Conservation (phyloP, 371 early-diverging fungal genomes). For the Blakeslea trispora region DNA sequence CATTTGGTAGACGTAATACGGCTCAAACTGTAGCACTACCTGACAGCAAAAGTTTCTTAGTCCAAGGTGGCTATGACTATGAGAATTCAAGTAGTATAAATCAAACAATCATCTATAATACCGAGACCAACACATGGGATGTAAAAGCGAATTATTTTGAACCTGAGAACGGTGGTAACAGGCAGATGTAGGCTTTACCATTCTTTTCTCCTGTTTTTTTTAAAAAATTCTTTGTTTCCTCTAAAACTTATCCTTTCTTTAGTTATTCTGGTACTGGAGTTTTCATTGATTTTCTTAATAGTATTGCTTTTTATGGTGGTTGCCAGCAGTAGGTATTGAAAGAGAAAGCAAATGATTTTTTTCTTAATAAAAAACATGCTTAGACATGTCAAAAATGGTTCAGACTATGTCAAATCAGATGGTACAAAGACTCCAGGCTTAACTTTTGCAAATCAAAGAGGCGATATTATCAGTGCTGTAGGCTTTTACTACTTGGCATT, state of each 20-base stretch:
- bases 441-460: conserved; percentile 5
- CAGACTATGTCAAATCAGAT: background rate
- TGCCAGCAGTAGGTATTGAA: conserved; percentile 3
- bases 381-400: conserved; percentile 4
- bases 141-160: conserved; percentile 2
- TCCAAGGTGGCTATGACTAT: conserved; percentile 13
- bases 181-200: conserved; percentile 4
- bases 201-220: background rate
- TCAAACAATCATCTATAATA: conserved; percentile 10
- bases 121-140: background rate
- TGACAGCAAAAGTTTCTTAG: conserved; percentile 1
- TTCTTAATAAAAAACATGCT: too few species aligned
- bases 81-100: background rate
- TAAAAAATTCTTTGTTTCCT: background rate
- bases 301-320: conserved; percentile 8
- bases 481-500: conserved; percentile 8
- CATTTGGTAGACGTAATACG: background rate
- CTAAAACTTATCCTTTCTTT: too few species aligned
- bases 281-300: background rate
- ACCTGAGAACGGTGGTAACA: conserved; percentile 1
- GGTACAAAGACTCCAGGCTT: background rate
- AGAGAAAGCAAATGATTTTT: too few species aligned
- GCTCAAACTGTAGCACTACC: conserved; percentile 5
- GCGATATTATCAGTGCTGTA: background rate
- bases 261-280: conserved; percentile 9